Conservation (phyloP, 192 early-diverging fungal species). For the Coemansia sp. region DNA sequence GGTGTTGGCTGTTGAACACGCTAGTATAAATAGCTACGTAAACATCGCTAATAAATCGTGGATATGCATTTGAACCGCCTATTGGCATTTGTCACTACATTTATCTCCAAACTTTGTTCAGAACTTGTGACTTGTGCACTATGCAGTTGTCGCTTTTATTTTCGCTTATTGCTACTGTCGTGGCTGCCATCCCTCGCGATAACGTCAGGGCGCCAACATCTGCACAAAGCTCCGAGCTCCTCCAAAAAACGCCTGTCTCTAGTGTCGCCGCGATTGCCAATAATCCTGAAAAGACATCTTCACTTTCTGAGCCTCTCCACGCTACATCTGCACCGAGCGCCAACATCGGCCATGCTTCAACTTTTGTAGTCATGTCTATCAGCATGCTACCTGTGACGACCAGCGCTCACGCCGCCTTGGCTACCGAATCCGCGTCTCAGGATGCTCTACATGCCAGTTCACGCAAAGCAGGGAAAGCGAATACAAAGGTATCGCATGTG, state of each 20-base stretch:
- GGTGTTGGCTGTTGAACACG: not conserved
- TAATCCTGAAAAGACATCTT: not conserved
- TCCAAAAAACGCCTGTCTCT: not conserved
- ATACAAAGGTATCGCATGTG: not conserved
- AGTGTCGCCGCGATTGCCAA: not conserved
- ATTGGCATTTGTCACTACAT: not conserved
- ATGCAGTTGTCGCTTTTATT: not conserved
- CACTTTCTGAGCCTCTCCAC: not conserved
- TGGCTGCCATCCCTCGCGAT: not conserved
- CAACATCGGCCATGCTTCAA: not conserved
- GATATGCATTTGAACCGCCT: not conserved
- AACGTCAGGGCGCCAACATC: not conserved
- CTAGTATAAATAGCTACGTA: slow-evolving; percentile 9
- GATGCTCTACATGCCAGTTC: not conserved
- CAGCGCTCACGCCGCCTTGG: not conserved
- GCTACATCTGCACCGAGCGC: not conserved
- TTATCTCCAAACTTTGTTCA: no score
- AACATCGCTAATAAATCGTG: not conserved
- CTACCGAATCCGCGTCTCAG: not conserved
- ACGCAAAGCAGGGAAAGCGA: not conserved
- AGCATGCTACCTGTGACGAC: not conserved
- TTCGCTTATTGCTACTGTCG: not conserved
- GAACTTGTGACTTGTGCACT: no score
- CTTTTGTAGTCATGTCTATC: not conserved
- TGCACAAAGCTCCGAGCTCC: not conserved